Base-by-base conservation (phyloP, 768 basidiomycete genomes). In the Tubosaeta sp. region DNA sequence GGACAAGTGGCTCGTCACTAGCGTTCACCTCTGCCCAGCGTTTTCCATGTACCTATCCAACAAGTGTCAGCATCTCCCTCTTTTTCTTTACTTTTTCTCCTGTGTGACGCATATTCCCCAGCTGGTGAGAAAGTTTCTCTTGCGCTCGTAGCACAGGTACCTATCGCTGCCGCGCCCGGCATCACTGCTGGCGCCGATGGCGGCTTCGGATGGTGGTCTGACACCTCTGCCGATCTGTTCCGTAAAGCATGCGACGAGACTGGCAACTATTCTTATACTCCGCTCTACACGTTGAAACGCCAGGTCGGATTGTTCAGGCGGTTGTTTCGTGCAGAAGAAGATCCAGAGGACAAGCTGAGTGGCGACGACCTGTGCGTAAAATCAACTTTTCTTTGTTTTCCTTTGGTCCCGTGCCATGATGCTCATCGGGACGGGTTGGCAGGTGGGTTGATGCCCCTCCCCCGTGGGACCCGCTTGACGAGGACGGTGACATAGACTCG, bases 1-100 rank as follows among this genome's bases (percentile, higher is more conserved):
- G 6, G 58, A 63, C 62, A 73, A 63, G 50, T 63, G 46, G 46
- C 60, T 73, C 47, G 72, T 73, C 48, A 73, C 73, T 0, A 60
- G 54, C 49, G 31, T 59, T 0, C 53, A 72, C 46, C 11, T 54
- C 5, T 74, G 69, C 44, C 71, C 70, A 11, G 73, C 72, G 1
- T 65, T 58, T 25, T 65, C 62, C 44, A 63, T 71, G 62, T 74
- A 68, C 17, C 56, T 70, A 27, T 68, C 66, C 29, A 54, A 66
- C 46, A 70, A 64, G 39, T 52, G 61, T 63, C 43, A 27, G 38
- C 17, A 37, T 45, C 14, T 16, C 19, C 8, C 27, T 27, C 19
- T 16, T 17, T 38, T 11, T 9, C 17, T 2, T 19, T 41, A 2
- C 2, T 0, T 31, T 39, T 8, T 35, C 12, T 5, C 14, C 35